Percentiles rank a stretch among this genome's conserved stretches.
These are phyloP conservation scores for Ustilago trichophora DNA, from an alignment of 1,284 basidiomycete species.

Conservation along the genomic window DNA sequence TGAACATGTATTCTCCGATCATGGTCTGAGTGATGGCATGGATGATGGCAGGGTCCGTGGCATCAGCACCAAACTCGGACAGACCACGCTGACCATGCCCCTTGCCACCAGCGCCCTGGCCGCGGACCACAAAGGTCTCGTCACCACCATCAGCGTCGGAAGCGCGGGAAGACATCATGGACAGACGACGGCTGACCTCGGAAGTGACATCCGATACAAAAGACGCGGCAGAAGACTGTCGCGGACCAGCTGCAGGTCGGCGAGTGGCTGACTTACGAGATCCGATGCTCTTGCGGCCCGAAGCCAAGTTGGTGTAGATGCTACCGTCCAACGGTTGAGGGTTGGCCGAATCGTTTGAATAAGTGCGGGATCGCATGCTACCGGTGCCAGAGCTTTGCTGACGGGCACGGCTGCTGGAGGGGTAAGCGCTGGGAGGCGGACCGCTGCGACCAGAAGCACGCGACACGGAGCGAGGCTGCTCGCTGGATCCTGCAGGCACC, in stretches of 20 bases:
- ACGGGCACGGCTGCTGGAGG: constrained; percentile 22
- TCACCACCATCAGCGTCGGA: constrained; percentile 46
- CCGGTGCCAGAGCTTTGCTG: constrained; percentile 39
- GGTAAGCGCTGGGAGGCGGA: constrained; percentile 23
- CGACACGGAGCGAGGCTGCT: constrained; percentile 40
- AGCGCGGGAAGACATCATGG: constrained; percentile 45
- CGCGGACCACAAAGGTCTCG: constrained; percentile 32
- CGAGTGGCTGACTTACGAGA: constrained; percentile 29
- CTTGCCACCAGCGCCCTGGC: constrained; percentile 8
- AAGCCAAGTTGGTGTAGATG: constrained; percentile 40
- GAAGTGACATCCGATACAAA: constrained; percentile 61
- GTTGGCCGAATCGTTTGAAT: constrained; percentile 37
- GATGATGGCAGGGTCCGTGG: constrained; percentile 68
- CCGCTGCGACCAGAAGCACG: constrained; percentile 43
- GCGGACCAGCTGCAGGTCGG: constrained; percentile 33
- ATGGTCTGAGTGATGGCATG: constrained; percentile 99
- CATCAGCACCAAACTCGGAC: constrained; percentile 28
- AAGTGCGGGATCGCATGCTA: constrained; percentile 35
- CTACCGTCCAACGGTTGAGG: constrained; percentile 31
- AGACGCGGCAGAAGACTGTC: constrained; percentile 51
- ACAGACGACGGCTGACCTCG: constrained; percentile 50
- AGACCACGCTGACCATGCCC: constrained; percentile 24
- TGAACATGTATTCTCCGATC: constrained; percentile 98
- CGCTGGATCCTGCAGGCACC: constrained; percentile 24
- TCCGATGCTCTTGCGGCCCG: constrained; percentile 43